Evolutionary conservation across 148 eudicot species (phyloP).

Genomic region (Dysphania ambrosioides): DNA sequence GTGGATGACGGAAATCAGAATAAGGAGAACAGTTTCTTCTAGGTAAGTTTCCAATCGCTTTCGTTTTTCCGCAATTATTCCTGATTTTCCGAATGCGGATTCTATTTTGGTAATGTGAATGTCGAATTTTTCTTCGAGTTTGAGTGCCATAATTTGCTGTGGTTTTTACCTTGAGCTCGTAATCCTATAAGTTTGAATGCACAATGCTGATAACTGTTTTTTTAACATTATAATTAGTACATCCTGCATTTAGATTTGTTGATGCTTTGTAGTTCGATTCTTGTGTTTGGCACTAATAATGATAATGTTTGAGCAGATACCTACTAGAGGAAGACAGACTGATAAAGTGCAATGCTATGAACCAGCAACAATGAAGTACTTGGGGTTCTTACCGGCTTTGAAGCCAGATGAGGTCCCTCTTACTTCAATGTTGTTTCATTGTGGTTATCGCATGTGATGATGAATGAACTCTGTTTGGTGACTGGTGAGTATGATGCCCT

Average conservation of each 20-base stretch:
- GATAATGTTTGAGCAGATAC: constrained; percentile 52
- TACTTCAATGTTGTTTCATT: neutral
- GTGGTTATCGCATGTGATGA: neutral
- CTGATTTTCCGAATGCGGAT: constrained; percentile 7
- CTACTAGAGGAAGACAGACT: constrained; percentile 78
- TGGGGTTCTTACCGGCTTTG: constrained; percentile 80
- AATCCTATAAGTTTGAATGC: too few species aligned
- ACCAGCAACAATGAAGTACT: constrained; percentile 98
- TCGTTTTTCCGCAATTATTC: neutral
- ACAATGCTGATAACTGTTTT: too few species aligned
- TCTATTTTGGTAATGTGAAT: neutral
- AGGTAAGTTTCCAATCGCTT: constrained; percentile 50
- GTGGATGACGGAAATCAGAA: constrained; percentile 82
- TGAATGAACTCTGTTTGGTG: neutral
- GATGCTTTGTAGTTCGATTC: neutral
- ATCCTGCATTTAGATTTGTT: neutral
- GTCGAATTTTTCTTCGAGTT: too few species aligned
- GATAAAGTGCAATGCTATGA: constrained; percentile 98
- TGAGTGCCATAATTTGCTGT: too few species aligned
- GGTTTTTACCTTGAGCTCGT: neutral
- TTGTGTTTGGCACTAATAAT: neutral
- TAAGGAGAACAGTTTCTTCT: constrained; percentile 85
- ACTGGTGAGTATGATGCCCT: neutral
- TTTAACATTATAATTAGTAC: too few species aligned
- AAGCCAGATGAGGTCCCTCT: constrained; percentile 78